These are phyloP conservation scores for Tirmania nivea DNA, from an alignment of 495 filamentous ascomycete genomes.

Conservation along the genomic window DNA sequence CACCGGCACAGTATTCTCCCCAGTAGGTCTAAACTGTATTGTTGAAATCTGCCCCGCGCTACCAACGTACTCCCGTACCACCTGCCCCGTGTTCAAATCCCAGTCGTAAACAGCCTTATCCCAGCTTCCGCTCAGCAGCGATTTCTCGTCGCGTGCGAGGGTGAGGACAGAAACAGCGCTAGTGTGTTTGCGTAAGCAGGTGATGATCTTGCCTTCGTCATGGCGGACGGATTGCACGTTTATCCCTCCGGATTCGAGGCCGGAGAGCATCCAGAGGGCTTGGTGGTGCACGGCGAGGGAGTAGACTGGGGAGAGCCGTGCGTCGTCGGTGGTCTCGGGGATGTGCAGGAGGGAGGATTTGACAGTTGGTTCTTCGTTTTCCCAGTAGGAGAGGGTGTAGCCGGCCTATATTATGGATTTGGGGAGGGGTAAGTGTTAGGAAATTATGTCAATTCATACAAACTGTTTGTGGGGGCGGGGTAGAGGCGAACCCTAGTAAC, in stretches of 20 bases:
- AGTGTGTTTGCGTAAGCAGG: conserved; percentile 59
- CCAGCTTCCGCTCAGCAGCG: conserved; percentile 84
- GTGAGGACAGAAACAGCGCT: conserved; percentile 79
- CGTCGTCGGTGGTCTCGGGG: conserved; percentile 13
- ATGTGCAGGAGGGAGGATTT: conserved; percentile 10
- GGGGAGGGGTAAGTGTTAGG: background rate
- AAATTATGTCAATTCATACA: background rate
- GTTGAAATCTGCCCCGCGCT: conserved; percentile 69
- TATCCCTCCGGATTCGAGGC: conserved; percentile 53
- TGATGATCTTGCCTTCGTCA: conserved; percentile 76
- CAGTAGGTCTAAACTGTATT: conserved; percentile 43
- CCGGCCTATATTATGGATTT: conserved; percentile 36
- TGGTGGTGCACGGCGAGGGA: conserved; percentile 77
- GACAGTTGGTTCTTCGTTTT: conserved; percentile 43
- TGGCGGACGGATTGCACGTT: conserved; percentile 88
- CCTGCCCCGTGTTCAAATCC: conserved; percentile 77
- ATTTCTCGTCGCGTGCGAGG: conserved; percentile 65
- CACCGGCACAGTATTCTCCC: conserved; percentile 3
- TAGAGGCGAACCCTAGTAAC: conserved; percentile 37
- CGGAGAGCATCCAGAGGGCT: conserved; percentile 75
- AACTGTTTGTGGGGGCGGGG: background rate
- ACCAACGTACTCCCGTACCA: conserved; percentile 49
- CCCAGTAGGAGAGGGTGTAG: conserved; percentile 88
- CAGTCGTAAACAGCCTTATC: conserved; percentile 85
- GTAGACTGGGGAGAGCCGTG: conserved; percentile 60